These are phyloP conservation scores for Ambrosia hybrid DNA, from an alignment of 140 eudicot genomes.

Conservation along the genomic window DNA sequence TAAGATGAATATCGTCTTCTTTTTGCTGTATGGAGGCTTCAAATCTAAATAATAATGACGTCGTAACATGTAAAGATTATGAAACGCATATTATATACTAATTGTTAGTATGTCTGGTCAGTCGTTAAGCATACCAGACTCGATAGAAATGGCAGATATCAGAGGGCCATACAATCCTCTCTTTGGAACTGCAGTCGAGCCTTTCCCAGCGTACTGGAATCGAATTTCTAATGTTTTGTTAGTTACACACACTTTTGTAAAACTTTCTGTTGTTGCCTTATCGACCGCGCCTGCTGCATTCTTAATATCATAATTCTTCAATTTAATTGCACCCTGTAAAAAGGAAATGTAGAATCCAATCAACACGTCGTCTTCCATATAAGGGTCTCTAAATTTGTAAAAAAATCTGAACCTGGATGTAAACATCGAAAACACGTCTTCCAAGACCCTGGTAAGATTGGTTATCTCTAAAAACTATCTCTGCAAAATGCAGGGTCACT, in stretches of 20 bases:
- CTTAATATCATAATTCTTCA: constrained; percentile 31
- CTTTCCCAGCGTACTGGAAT: constrained; percentile 23
- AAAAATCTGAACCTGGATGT: constrained; percentile 49
- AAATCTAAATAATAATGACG: neutral
- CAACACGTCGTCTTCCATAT: no score
- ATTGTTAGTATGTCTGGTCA: no score
- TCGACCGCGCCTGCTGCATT: constrained; percentile 46
- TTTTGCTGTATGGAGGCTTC: constrained; percentile 13
- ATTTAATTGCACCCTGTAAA: no score
- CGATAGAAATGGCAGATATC: constrained; percentile 9
- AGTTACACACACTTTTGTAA: constrained; percentile 26
- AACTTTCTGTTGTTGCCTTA: constrained; percentile 21
- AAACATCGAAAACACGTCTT: constrained; percentile 58
- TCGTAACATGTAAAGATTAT: no score
- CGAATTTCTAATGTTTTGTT: neutral
- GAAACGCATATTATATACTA: no score
- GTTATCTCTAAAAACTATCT: constrained; percentile 48
- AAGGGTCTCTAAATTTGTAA: no score
- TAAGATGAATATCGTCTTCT: constrained; percentile 17
- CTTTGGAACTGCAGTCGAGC: constrained; percentile 52
- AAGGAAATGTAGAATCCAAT: no score
- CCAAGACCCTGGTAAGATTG: constrained; percentile 53
- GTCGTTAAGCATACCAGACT: constrained; percentile 28
- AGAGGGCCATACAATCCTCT: constrained; percentile 67
- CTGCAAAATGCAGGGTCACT: constrained; percentile 66